phyloP scores from a whole-genome alignment of 371 early-diverging fungal species.

The Dichotomocladium elegans region DNA sequence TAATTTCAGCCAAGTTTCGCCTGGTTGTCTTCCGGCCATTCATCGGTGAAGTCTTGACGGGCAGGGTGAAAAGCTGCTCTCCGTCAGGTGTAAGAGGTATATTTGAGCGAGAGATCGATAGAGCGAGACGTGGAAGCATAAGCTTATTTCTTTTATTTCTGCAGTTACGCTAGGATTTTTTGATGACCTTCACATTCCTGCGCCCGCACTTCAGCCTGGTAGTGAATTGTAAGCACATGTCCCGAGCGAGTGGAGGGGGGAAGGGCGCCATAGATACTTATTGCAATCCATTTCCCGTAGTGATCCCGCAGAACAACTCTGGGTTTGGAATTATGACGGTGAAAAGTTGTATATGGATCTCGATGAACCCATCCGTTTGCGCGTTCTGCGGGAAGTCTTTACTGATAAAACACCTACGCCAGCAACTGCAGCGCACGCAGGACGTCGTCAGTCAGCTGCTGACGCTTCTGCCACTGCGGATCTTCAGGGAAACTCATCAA shows the following conservation, averaged over 20 bases:
- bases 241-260: neutral
- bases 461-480: slow-evolving; percentile 41
- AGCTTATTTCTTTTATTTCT: too few species aligned
- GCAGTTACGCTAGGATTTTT: slow-evolving; percentile 88
- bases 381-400: slow-evolving; percentile 74
- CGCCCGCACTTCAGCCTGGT: slow-evolving; percentile 55
- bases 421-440: slow-evolving; percentile 19
- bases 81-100: slow-evolving; percentile 68
- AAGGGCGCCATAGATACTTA: neutral
- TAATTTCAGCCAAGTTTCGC: slow-evolving; percentile 71
- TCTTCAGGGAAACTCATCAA: slow-evolving; percentile 54
- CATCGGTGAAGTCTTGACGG: slow-evolving; percentile 81
- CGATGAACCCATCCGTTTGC: slow-evolving; percentile 75
- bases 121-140: neutral
- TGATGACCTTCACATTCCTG: slow-evolving; percentile 86
- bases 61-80: slow-evolving; percentile 72
- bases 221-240: slow-evolving; percentile 70
- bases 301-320: slow-evolving; percentile 74
- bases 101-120: neutral
- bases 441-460: slow-evolving; percentile 41
- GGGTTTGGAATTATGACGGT: slow-evolving; percentile 87
- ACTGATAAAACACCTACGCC: slow-evolving; percentile 75
- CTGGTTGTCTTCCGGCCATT: slow-evolving; percentile 91
- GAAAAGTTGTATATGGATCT: slow-evolving; percentile 81
- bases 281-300: slow-evolving; percentile 13